phyloP scores from a whole-genome alignment of 2,329 filamentous ascomycete genomes.

The Orbilia javanica region DNA sequence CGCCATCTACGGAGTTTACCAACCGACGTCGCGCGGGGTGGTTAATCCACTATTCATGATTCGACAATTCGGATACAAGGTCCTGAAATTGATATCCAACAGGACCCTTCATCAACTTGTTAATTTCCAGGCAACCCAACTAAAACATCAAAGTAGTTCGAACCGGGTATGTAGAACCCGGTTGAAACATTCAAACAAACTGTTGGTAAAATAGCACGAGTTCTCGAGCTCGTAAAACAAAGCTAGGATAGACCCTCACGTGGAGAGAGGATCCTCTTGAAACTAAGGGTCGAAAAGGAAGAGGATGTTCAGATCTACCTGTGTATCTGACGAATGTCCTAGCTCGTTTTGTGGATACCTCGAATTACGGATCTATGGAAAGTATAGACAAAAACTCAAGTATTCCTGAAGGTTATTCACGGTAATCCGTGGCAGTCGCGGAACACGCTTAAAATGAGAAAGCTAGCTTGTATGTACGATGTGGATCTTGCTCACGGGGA shows the following conservation, averaged over 20 bases:
- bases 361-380: neutral
- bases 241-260: conserved; percentile 28
- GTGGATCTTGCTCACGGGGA: neutral
- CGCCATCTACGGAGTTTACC: conserved; percentile 19
- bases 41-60: conserved; percentile 12
- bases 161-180: conserved; percentile 21
- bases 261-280: conserved; percentile 18
- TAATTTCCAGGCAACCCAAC: conserved; percentile 44
- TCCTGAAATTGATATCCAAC: conserved; percentile 24
- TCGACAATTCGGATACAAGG: conserved; percentile 39
- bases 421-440: conserved; percentile 7
- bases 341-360: neutral
- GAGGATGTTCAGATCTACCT: conserved; percentile 18
- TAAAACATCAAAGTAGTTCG: neutral
- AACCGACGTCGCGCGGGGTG: conserved; percentile 13
- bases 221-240: conserved; percentile 1
- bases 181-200: conserved; percentile 33
- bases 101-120: neutral
- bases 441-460: neutral
- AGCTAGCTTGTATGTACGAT: neutral
- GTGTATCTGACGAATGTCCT: neutral
- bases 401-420: conserved; percentile 23
- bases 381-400: neutral
- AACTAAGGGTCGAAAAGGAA: neutral
- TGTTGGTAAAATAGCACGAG: conserved; percentile 15